phyloP scores from a whole-genome alignment of 192 early-diverging fungal species.

The Coemansia guatemalensis region DNA sequence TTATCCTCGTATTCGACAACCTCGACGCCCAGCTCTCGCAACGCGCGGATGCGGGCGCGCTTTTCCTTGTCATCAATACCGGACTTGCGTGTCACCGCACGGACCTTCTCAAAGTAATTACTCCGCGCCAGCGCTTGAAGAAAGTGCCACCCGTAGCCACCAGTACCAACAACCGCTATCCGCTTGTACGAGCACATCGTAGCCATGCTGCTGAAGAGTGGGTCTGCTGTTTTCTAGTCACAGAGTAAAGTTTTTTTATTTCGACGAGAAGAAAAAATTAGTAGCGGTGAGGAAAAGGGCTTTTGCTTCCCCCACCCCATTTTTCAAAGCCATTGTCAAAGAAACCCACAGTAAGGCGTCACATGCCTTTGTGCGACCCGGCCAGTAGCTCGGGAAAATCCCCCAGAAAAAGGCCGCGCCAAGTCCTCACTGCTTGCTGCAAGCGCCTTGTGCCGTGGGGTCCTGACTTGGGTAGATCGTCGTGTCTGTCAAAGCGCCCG shows the following conservation, averaged over 20 bases:
- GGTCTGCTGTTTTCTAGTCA: too few species aligned
- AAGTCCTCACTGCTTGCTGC: constrained; percentile 4
- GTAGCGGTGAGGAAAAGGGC: neutral
- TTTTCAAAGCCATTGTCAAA: neutral
- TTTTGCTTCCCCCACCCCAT: too few species aligned
- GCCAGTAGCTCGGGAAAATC: too few species aligned
- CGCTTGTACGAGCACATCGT: constrained; percentile 12
- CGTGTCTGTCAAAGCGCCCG: constrained; percentile 14
- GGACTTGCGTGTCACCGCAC: constrained; percentile 34
- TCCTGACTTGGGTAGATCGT: constrained; percentile 59
- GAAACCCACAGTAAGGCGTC: neutral
- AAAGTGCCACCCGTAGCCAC: constrained; percentile 37
- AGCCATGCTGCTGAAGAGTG: constrained; percentile 5
- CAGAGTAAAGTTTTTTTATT: too few species aligned
- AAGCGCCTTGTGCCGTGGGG: constrained; percentile 56
- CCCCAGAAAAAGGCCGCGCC: neutral
- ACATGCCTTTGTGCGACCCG: too few species aligned
- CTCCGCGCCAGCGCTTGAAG: constrained; percentile 18
- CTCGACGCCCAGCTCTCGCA: constrained; percentile 20
- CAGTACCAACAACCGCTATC: constrained; percentile 46
- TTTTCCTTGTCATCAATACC: constrained; percentile 15
- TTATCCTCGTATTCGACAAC: constrained; percentile 15
- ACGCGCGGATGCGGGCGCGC: constrained; percentile 13
- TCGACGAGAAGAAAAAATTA: constrained; percentile 6
- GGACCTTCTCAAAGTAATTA: constrained; percentile 23